phyloP scores from a whole-genome alignment of 2,329 filamentous ascomycete species.

The Colletotrichum orchidophilum region DNA sequence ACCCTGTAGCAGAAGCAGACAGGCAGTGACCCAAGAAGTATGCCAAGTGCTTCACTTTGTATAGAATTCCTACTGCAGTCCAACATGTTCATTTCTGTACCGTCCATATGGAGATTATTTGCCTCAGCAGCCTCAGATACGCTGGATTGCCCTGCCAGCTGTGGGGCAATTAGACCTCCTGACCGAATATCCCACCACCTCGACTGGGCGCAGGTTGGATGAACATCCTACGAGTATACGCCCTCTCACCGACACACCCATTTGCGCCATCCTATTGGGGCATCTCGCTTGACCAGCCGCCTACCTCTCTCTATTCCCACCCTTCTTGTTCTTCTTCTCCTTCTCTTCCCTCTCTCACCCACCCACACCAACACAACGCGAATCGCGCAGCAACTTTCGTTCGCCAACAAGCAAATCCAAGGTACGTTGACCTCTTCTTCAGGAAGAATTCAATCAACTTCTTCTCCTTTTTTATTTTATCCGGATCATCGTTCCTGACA shows the following conservation, averaged over 20 bases:
- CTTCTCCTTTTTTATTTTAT: background rate
- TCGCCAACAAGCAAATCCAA: background rate
- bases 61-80: background rate
- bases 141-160: background rate
- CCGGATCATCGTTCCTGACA: background rate
- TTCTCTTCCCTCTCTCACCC: conserved; percentile 1
- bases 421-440: background rate
- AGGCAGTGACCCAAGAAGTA: background rate
- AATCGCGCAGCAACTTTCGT: conserved; percentile 10
- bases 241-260: background rate
- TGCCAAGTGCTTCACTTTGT: background rate
- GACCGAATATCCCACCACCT: background rate
- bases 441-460: background rate
- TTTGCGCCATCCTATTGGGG: background rate
- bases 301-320: background rate
- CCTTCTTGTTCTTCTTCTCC: background rate
- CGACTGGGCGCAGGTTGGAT: background rate
- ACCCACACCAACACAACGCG: background rate
- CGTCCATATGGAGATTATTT: background rate
- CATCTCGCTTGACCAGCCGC: background rate
- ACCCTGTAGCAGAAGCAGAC: background rate
- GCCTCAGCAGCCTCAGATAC: background rate
- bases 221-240: background rate
- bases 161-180: background rate
- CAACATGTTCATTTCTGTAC: background rate